Evolutionary conservation across 148 eudicot species (phyloP), one percentile per base, ranked within the genome.

Genomic region (Amaranthus palmeri): DNA sequence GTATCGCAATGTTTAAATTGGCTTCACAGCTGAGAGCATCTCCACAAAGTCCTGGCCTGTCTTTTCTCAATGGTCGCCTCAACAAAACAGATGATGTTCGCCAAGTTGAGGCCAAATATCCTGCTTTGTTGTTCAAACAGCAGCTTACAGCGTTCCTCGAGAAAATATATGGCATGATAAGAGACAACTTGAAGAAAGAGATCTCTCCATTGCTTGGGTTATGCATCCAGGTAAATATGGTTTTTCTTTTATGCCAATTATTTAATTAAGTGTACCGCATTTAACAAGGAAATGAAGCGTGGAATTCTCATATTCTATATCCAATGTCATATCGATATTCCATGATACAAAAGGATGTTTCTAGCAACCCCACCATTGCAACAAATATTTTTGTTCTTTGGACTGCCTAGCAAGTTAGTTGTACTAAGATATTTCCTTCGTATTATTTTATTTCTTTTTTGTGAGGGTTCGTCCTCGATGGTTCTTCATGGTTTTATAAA

Each of bases 81-180:
- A 84, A 85, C 74, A 88, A 86, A 81, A 64, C 80, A 72, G 97
- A 95, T 67, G 96, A 90, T 77, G 78, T 89, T 70, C 88, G 92
- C 51, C 99, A 87, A 81, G 97, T 95, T 72, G 99, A 92, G 69
- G 99, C 99, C 78, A 95, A 95, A 74, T 95, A 95, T 85, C 99
- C 99, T 53, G 99, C 99, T 70, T 83, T 95, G 81, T 81, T 95
- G 69, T 95, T 95, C 75, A 95, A 95, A 77, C 99, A 95, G 83
- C 99, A 95, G 73, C 92, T 95, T 25, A 92, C 96, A 80, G 99
- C 99, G 56, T 95, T 87, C 84, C 93, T 95, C 58, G 99, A 95
- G 85, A 95, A 95, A 81, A 86, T 95, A 78, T 95, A 95, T 67
- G 99, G 99, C 74, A 84, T 95, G 93, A 95, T 95, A 74, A 84